Conservation (phyloP, 1,284 basidiomycete genomes). For the Ustilago nuda region DNA sequence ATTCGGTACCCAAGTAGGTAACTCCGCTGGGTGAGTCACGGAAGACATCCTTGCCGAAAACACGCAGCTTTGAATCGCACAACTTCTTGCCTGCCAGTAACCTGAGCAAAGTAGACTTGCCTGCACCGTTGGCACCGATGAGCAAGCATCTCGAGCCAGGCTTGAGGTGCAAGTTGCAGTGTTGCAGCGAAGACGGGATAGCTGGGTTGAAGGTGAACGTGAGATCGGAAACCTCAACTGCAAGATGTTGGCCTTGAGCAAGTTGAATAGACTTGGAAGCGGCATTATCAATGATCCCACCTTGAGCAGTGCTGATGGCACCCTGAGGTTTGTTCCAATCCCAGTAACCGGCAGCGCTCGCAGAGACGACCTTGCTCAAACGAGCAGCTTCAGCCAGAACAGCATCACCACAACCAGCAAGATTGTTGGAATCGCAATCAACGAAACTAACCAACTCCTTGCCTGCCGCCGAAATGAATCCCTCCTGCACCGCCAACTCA, state of each 20-base stretch:
- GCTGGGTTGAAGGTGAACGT: slow-evolving; percentile 58
- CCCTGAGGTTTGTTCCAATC: slow-evolving; percentile 60
- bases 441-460: slow-evolving; percentile 69
- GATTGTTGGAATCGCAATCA: slow-evolving; percentile 77
- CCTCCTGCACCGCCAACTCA: slow-evolving; percentile 76
- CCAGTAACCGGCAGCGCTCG: slow-evolving; percentile 59
- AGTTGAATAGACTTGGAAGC: slow-evolving; percentile 31
- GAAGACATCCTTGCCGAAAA: slow-evolving; percentile 68
- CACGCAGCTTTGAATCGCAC: slow-evolving; percentile 56
- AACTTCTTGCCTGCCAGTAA: slow-evolving; percentile 87
- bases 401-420: slow-evolving; percentile 72
- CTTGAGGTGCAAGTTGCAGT: slow-evolving; percentile 59
- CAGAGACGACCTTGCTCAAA: slow-evolving; percentile 33
- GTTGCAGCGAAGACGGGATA: slow-evolving; percentile 55
- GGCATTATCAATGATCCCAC: slow-evolving; percentile 38
- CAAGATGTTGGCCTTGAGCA: slow-evolving; percentile 38
- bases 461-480: slow-evolving; percentile 73
- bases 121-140: slow-evolving; percentile 75
- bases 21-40: slow-evolving; percentile 62
- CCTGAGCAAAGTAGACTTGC: slow-evolving; percentile 94
- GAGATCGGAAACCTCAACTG: slow-evolving; percentile 63
- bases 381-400: slow-evolving; percentile 56
- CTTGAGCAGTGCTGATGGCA: slow-evolving; percentile 24
- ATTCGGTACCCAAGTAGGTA: slow-evolving; percentile 81
- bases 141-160: slow-evolving; percentile 64